Conservation (phyloP, 2,329 filamentous ascomycete species). For the Phyllachora maydis region DNA sequence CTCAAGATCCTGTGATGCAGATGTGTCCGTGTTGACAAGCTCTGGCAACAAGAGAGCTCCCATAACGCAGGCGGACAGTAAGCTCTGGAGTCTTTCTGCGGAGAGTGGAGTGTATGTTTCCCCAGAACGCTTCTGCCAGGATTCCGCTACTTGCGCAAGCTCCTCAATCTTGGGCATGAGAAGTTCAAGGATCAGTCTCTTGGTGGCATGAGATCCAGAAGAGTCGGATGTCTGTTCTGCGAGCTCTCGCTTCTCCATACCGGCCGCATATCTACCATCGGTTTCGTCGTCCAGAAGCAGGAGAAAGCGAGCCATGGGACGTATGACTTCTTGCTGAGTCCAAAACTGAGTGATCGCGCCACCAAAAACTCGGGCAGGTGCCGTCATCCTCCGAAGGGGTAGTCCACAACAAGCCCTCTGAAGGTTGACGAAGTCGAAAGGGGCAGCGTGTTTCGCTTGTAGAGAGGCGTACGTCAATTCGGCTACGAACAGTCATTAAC, state of each 20-base stretch:
- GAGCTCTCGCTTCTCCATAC: too few relatives aligned
- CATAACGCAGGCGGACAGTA: constrained; percentile 24
- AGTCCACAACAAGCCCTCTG: constrained; percentile 48
- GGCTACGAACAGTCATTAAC: too few relatives aligned
- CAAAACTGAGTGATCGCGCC: constrained; percentile 26
- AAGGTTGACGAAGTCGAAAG: constrained; percentile 45
- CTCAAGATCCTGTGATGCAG: constrained; percentile 26
- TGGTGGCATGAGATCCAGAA: constrained; percentile 19
- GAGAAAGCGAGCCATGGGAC: constrained; percentile 28
- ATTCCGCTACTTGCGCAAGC: constrained; percentile 20
- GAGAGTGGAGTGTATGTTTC: constrained; percentile 21
- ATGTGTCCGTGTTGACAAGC: constrained; percentile 22
- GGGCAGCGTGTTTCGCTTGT: constrained; percentile 40
- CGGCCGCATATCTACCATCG: too few relatives aligned
- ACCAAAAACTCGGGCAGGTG: constrained; percentile 17
- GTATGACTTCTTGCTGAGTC: constrained; percentile 19
- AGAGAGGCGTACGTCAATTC: constrained; percentile 48
- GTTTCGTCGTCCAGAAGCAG: constrained; percentile 26
- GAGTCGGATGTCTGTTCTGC: constrained; percentile 11
- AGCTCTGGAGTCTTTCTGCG: constrained; percentile 27
- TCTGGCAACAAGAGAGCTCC: constrained; percentile 24
- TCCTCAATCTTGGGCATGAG: constrained; percentile 30
- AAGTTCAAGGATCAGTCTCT: constrained; percentile 30
- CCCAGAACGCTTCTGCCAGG: constrained; percentile 18
- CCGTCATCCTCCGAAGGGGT: constrained; percentile 10